These are phyloP conservation scores for Saraca asoca DNA, from an alignment of 331 rosid species.

Conservation along the genomic window DNA sequence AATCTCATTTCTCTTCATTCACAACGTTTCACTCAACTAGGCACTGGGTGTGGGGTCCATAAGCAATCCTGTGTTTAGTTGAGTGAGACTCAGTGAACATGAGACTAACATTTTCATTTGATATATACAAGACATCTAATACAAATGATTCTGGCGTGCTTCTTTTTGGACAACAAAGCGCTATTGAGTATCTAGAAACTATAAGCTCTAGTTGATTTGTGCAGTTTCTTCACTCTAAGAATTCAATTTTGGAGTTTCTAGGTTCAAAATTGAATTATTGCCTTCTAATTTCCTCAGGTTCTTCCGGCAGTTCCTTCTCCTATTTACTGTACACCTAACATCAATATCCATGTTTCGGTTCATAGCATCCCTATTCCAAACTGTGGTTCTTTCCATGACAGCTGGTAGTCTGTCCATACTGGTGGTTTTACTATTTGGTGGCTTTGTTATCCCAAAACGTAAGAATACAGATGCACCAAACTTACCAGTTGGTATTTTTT, in stretches of 20 bases:
- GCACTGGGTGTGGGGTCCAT: too few relatives aligned
- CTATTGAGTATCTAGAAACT: neutral
- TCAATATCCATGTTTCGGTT: slow-evolving; percentile 63
- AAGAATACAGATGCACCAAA: slow-evolving; percentile 25
- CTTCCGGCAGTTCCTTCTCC: slow-evolving; percentile 57
- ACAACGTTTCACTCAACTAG: too few relatives aligned
- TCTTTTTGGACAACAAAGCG: neutral
- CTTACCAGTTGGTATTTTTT: neutral
- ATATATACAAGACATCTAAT: neutral
- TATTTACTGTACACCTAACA: slow-evolving; percentile 50
- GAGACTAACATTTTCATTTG: neutral
- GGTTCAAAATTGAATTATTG: slow-evolving; percentile 1
- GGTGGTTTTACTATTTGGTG: slow-evolving; percentile 45
- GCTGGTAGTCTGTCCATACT: slow-evolving; percentile 45
- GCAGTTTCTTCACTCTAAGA: neutral
- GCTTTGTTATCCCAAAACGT: slow-evolving; percentile 56
- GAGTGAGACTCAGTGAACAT: too few relatives aligned
- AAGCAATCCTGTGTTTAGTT: too few relatives aligned
- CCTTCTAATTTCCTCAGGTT: slow-evolving; percentile 45
- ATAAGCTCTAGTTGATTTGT: slow-evolving; percentile 5
- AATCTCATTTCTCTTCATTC: too few relatives aligned
- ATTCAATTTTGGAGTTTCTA: neutral
- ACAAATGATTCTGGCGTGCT: neutral
- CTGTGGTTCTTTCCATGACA: slow-evolving; percentile 45
- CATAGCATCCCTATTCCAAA: slow-evolving; percentile 58